These are phyloP conservation scores for Candida dajiaensis DNA, from an alignment of 805 yeast genomes.

Conservation along the genomic window DNA sequence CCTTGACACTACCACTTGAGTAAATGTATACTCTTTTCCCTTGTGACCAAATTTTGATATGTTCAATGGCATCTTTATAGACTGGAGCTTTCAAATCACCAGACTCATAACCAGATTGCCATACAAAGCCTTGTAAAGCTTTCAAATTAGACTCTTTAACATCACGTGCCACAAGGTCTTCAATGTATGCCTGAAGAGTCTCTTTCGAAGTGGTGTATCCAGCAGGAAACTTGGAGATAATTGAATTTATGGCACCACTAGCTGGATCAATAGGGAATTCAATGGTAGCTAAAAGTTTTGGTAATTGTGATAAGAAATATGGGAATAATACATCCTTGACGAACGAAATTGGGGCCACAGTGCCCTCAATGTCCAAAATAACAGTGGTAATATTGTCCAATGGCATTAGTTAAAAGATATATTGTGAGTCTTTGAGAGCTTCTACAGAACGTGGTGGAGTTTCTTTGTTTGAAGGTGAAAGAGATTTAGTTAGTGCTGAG, in stretches of 20 bases:
- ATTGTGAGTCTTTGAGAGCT: no score
- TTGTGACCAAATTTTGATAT: conserved; percentile 39
- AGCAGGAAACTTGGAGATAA: conserved; percentile 17
- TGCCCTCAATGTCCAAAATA: conserved; percentile 83
- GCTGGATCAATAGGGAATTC: conserved; percentile 22
- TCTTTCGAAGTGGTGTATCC: conserved; percentile 22
- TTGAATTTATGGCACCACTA: conserved; percentile 22
- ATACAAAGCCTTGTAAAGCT: conserved; percentile 74
- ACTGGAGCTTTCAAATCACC: conserved; percentile 77
- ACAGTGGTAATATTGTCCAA: conserved; percentile 19
- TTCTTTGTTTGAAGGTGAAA: no score
- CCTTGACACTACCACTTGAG: conserved; percentile 85
- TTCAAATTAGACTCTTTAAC: conserved; percentile 75
- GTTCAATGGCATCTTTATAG: conserved; percentile 62
- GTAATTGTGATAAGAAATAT: conserved; percentile 52
- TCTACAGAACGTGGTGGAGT: no score
- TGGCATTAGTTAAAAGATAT: no score
- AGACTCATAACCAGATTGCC: conserved; percentile 74
- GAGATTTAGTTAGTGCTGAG: no score
- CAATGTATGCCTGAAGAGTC: conserved; percentile 41
- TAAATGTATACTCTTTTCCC: conserved; percentile 54
- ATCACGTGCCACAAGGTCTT: conserved; percentile 54
- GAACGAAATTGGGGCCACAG: conserved; percentile 86
- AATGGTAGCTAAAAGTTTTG: conserved; percentile 29
- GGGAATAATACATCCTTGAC: conserved; percentile 79